Conservation (phyloP, 2,329 filamentous ascomycete genomes). For the Colletotrichum karsti region DNA sequence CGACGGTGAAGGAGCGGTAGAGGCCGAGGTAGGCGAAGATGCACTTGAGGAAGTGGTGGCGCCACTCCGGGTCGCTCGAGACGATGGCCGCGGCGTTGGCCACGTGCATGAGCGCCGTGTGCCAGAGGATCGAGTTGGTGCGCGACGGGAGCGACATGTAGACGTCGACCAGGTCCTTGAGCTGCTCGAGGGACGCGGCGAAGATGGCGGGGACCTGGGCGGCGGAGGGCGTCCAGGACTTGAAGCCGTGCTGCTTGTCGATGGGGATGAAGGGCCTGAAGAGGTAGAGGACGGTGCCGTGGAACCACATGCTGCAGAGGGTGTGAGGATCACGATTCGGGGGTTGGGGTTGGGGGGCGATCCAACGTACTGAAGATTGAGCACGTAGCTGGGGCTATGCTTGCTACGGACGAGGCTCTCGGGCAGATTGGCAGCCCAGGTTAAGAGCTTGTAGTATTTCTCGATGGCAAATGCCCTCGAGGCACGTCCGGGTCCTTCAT, state of each 20-base stretch:
- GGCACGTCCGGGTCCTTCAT: constrained; percentile 24
- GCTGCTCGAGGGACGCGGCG: constrained; percentile 44
- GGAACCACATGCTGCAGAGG: constrained; percentile 13
- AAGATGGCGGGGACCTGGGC: constrained; percentile 33
- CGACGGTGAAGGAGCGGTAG: constrained; percentile 43
- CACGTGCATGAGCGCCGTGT: constrained; percentile 47
- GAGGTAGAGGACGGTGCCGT: constrained; percentile 25
- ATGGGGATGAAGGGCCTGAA: constrained; percentile 22
- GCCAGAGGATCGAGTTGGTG: constrained; percentile 47
- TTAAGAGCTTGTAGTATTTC: constrained; percentile 47
- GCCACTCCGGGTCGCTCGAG: constrained; percentile 38
- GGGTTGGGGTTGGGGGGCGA: too few species aligned
- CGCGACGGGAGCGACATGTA: constrained; percentile 43
- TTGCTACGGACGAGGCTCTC: constrained; percentile 35
- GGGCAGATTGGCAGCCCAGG: constrained; percentile 45
- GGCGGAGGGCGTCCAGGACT: constrained; percentile 19
- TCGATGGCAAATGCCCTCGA: constrained; percentile 39
- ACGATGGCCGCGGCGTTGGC: constrained; percentile 44
- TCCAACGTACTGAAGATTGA: constrained; percentile 44
- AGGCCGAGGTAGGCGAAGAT: constrained; percentile 47
- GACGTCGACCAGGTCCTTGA: constrained; percentile 47
- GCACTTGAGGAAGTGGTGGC: constrained; percentile 45
- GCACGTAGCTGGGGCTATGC: constrained; percentile 40
- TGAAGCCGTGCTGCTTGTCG: constrained; percentile 18
- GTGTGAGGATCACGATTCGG: neutral